These are phyloP conservation scores for Cardiospermum halicacabum DNA, from an alignment of 345 rosid species.

Conservation along the genomic window DNA sequence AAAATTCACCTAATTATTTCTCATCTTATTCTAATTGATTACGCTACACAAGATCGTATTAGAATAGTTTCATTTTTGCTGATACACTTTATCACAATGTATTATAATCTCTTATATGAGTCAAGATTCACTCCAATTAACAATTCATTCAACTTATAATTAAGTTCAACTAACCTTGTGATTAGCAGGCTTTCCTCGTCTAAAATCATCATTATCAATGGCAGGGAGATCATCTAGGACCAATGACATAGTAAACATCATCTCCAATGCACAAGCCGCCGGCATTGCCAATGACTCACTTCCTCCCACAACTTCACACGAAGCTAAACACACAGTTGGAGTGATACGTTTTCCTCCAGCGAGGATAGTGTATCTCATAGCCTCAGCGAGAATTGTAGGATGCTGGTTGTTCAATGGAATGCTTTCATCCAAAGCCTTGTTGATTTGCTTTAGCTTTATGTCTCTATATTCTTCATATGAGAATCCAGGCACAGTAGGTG, in stretches of 20 bases:
- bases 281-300: constrained; percentile 38
- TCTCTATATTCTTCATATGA: constrained; percentile 23
- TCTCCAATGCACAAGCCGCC: constrained; percentile 60
- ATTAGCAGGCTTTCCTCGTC: constrained; percentile 53
- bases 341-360: constrained; percentile 59
- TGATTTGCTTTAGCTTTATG: constrained; percentile 27
- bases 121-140: too few relatives aligned
- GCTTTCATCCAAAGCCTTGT: constrained; percentile 48
- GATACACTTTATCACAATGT: too few relatives aligned
- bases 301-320: constrained; percentile 59
- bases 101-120: too few relatives aligned
- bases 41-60: too few relatives aligned
- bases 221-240: constrained; percentile 69
- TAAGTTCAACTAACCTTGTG: too few relatives aligned
- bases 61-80: too few relatives aligned
- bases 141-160: too few relatives aligned
- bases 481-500: constrained; percentile 19
- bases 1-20: too few relatives aligned
- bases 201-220: constrained; percentile 59
- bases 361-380: constrained; percentile 63
- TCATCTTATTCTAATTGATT: too few relatives aligned
- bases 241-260: constrained; percentile 56
- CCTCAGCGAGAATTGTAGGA: constrained; percentile 47
- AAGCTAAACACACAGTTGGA: constrained; percentile 49
- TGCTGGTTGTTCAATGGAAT: constrained; percentile 42